Percentiles rank a stretch among this genome's conserved stretches.
phyloP scores from a whole-genome alignment of 805 yeast genomes.

The Starmerella asiatica region DNA sequence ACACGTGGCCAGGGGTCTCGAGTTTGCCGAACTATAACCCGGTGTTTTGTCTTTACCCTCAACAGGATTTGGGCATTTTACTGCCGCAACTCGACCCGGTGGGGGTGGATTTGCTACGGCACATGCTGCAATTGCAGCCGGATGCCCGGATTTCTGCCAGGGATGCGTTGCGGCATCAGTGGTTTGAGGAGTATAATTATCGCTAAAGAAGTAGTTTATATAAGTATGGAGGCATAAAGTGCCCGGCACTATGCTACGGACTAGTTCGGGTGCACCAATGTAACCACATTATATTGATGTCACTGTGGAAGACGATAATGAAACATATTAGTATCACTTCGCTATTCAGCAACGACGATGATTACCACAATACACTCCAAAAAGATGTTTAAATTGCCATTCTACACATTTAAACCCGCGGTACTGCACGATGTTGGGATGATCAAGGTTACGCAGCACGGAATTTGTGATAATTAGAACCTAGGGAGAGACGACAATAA shows the following conservation, averaged over 20 bases:
- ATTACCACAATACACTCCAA: constrained; percentile 63
- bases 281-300: no score
- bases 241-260: no score
- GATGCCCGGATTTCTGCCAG: constrained; percentile 40
- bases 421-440: constrained; percentile 84
- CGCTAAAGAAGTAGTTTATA: neutral
- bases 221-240: no score
- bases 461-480: no score
- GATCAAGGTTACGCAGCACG: constrained; percentile 66
- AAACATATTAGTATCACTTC: no score
- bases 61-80: constrained; percentile 66
- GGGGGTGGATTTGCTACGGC: constrained; percentile 53
- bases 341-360: no score
- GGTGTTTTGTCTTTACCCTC: constrained; percentile 72
- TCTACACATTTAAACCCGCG: constrained; percentile 75
- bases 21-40: constrained; percentile 64
- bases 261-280: no score
- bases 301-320: no score
- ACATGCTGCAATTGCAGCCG: constrained; percentile 41
- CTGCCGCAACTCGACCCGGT: constrained; percentile 57
- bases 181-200: constrained; percentile 55
- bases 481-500: no score
- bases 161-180: constrained; percentile 48
- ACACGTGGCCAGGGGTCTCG: constrained; percentile 95
- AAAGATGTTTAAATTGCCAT: constrained; percentile 61